A percentile compares a stretch with the other conserved stretches of the same genome.
phyloP scores from a whole-genome alignment of 2,329 filamentous ascomycete genomes.

The Beauveria varroae region DNA sequence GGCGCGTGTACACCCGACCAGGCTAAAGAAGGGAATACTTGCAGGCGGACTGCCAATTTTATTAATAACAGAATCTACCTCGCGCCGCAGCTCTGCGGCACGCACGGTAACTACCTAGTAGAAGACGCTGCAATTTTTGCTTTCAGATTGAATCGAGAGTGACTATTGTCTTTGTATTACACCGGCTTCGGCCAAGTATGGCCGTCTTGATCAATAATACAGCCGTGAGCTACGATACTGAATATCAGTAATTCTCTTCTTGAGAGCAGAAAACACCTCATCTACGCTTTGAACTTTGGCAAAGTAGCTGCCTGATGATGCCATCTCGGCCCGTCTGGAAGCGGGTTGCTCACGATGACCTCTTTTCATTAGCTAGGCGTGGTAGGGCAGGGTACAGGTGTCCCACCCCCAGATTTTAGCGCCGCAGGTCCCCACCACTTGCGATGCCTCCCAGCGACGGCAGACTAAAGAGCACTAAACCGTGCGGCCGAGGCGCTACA shows the following conservation, averaged over 20 bases:
- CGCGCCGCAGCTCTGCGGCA: not conserved
- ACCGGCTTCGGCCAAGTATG: too few species aligned
- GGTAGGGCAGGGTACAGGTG: not conserved
- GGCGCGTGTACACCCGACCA: not conserved
- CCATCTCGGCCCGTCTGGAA: not conserved
- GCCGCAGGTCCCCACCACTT: not conserved
- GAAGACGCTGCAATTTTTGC: too few species aligned
- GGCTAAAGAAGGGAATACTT: not conserved
- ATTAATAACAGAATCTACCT: conserved; percentile 7
- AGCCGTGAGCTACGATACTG: too few species aligned
- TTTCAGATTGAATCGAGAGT: too few species aligned
- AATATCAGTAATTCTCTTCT: too few species aligned
- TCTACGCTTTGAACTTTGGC: too few species aligned
- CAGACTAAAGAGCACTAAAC: not conserved
- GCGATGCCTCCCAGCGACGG: not conserved
- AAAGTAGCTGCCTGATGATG: too few species aligned
- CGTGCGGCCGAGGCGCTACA: not conserved
- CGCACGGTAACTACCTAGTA: too few species aligned
- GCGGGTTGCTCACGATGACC: not conserved
- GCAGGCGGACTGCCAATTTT: not conserved
- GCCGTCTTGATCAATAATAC: too few species aligned
- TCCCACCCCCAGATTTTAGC: conserved; percentile 16
- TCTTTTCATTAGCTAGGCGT: not conserved
- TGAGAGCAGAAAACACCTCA: too few species aligned
- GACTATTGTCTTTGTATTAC: not conserved